Evolutionary conservation across 2,329 filamentous ascomycete species (phyloP).

Genomic region (Diplodia intermedia): DNA sequence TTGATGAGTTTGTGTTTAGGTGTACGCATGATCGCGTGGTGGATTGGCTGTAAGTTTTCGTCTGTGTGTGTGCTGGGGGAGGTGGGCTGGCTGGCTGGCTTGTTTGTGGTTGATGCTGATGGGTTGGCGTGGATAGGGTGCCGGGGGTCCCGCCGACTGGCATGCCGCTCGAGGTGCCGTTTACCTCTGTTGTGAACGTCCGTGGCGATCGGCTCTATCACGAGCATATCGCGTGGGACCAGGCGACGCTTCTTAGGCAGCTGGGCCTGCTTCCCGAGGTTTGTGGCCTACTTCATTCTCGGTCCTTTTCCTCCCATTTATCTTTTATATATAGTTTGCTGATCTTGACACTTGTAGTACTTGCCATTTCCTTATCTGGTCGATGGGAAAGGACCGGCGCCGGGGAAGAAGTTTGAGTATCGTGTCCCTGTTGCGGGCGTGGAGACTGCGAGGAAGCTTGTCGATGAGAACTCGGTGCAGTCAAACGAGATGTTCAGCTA

Average conservation of each 20-base stretch:
- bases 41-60: constrained; percentile 45
- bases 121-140: constrained; percentile 31
- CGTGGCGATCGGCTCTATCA: constrained; percentile 72
- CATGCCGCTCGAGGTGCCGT: constrained; percentile 59
- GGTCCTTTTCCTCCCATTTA: not conserved
- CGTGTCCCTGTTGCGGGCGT: constrained; percentile 65
- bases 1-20: constrained; percentile 48
- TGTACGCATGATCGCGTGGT: constrained; percentile 38
- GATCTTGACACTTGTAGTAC: constrained; percentile 47
- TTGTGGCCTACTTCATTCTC: not conserved
- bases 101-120: constrained; percentile 5
- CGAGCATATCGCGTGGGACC: constrained; percentile 76
- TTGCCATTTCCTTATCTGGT: constrained; percentile 67
- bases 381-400: constrained; percentile 30
- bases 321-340: too few relatives aligned
- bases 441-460: constrained; percentile 61
- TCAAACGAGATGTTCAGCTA: constrained; percentile 65
- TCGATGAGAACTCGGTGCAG: constrained; percentile 56
- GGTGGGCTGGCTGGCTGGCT: too few relatives aligned
- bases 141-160: constrained; percentile 46
- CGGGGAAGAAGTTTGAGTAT: constrained; percentile 62
- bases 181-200: constrained; percentile 70
- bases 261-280: constrained; percentile 66
- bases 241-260: constrained; percentile 67
- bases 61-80: not conserved